Evolutionary conservation across 2,329 filamentous ascomycete species (phyloP), one percentile per base, ranked within the genome.

Genomic region (Periconia macrospinosa): DNA sequence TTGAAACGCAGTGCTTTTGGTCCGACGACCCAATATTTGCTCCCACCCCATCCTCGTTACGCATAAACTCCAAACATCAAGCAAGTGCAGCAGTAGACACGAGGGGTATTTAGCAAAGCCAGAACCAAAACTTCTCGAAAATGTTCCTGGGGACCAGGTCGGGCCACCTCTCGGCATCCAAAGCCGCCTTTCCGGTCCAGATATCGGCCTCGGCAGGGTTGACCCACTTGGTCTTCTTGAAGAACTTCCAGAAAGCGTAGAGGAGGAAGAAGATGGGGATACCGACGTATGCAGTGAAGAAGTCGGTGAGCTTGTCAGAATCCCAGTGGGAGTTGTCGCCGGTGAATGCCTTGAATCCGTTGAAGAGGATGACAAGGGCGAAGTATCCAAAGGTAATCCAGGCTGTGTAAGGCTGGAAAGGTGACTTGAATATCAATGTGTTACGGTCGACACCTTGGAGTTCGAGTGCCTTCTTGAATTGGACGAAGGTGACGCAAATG

Each of bases 171-270:
- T 77, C 74, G 7, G 73, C 77, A 65, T 81, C 78, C 40, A 80
- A 59, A 27, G 74, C 53, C 48, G 75, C 75, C 68, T 80, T 80
- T 9, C 78, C 78, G 23, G 69, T 75, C 69, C 73, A 77, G 41
- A 80, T 76, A 55, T 80, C 78, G 6, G 74, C 75, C 53, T 78
- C 71, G 0, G 59, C 65, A 18, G 72, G 62, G 50, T 73, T 73
- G 55, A 79, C 73, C 30, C 73, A 60, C 50, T 81, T 82, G 0
- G 87, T 87, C 59, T 83, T 81, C 67, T 87, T 88, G 65, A 82
- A 74, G 35, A 86, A 69, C 70, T 91, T 90, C 83, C 86, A 90
- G 44, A 83, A 79, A 13, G 81, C 57, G 61, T 82, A 90, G 9
- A 82, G 73, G 7, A 72, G 68, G 14, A 76, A 60, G 67, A 66